Base-by-base conservation (phyloP, 768 basidiomycete genomes). In the Lentinula lateritia region DNA sequence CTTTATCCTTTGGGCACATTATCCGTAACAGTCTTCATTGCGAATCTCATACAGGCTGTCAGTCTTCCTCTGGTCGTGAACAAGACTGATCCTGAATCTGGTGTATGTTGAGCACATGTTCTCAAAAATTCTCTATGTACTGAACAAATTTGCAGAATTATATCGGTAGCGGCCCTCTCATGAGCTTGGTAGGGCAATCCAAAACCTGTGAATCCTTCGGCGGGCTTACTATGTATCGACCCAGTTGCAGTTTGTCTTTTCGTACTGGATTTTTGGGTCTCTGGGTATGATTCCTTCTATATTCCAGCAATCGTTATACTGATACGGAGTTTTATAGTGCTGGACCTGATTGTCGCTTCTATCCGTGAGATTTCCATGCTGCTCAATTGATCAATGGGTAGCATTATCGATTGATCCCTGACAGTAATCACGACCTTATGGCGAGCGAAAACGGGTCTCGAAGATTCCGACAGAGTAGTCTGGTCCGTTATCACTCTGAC, bases 251-350 rank as follows among this genome's bases (percentile, higher is more conserved):
- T 2, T 38, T 18, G 28, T 41, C 4, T 81, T 81, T 66, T 73
- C 77, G 0, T 76, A 77, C 56, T 82, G 79, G 79, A 76, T 79
- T 23, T 74, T 77, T 62, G 78, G 75, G 6, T 77, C 77, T 28
- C 57, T 80, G 34, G 68, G 80, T 79, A 60, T 34, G 72, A 61
- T 18, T 10, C 5, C 20, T n/a, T 8, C 13, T 1, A 52, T 10
- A 5, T 32, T 5, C 15, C 8, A 10, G 23, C 41, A 6, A 13
- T 39, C 1, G 13, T 10, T 2, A 39, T 28, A 23, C 52, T 66
- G 7, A 68, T 35, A 10, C 36, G 10, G 50, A 41, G 12, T 41
- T 48, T 2, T 15, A 42, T 28, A 80, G 80, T 72, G 10, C 73
- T 82, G 15, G 78, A 82, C 54, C 52, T 78, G 10, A 66, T 69